Evolutionary conservation across 2,329 filamentous ascomycete genomes (phyloP).

Genomic region (Stromatinia cepivora): DNA sequence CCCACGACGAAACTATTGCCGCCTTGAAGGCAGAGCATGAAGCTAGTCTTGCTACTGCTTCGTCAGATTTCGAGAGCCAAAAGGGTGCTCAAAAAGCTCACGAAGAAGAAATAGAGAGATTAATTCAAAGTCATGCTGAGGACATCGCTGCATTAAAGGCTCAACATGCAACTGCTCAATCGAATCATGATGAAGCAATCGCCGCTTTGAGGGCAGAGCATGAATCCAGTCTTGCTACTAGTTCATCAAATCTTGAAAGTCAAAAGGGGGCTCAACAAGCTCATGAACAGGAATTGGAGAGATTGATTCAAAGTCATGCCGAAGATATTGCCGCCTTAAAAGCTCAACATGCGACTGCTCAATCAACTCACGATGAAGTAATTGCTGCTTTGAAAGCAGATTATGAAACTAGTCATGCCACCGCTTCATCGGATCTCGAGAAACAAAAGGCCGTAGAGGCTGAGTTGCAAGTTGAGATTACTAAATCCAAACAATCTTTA

Average conservation of each 20-base stretch:
- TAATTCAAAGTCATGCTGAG: constrained; percentile 56
- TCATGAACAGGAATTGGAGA: constrained; percentile 52
- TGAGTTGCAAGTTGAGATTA: constrained; percentile 48
- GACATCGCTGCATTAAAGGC: constrained; percentile 46
- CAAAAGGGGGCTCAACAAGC: constrained; percentile 46
- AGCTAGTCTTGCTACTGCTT: background rate
- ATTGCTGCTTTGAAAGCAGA: constrained; percentile 47
- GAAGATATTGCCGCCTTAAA: constrained; percentile 43
- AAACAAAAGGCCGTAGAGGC: constrained; percentile 42
- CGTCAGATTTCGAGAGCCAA: background rate
- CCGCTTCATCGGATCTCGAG: constrained; percentile 30
- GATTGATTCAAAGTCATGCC: constrained; percentile 55
- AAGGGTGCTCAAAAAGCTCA: constrained; percentile 48
- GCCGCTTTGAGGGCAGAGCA: constrained; percentile 39
- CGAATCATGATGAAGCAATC: constrained; percentile 54
- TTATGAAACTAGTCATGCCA: constrained; percentile 45
- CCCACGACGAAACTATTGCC: constrained; percentile 54
- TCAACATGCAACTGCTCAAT: constrained; percentile 51
- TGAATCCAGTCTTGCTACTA: background rate
- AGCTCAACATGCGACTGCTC: constrained; percentile 48
- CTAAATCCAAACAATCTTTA: constrained; percentile 45
- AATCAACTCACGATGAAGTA: constrained; percentile 49
- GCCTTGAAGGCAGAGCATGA: constrained; percentile 33
- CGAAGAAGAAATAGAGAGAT: constrained; percentile 51
- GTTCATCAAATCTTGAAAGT: background rate